Conservation (phyloP, 2,329 filamentous ascomycete species). For the Talaromyces sp. region DNA sequence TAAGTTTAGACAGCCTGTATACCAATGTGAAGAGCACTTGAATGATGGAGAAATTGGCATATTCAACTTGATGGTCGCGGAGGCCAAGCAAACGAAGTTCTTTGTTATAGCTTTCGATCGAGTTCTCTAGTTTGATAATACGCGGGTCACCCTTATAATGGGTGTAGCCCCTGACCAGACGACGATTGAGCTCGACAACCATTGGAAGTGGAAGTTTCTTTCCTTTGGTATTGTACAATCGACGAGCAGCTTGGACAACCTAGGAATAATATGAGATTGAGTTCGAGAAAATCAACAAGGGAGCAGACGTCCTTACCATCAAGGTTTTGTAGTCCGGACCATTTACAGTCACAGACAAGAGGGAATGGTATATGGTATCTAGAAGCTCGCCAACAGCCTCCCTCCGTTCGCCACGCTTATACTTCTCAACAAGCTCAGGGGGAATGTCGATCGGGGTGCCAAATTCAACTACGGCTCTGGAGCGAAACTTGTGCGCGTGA, state of each 20-base stretch:
- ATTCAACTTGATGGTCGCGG: slow-evolving; percentile 90
- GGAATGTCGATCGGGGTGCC: slow-evolving; percentile 84
- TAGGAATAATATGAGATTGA: slow-evolving; percentile 20
- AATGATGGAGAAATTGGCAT: slow-evolving; percentile 75
- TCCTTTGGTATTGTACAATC: slow-evolving; percentile 89
- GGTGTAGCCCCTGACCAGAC: slow-evolving; percentile 85
- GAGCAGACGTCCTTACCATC: slow-evolving; percentile 54
- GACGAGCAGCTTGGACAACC: slow-evolving; percentile 87
- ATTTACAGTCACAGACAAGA: slow-evolving; percentile 85
- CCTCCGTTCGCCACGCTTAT: slow-evolving; percentile 74
- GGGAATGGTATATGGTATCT: slow-evolving; percentile 78
- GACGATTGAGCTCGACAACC: slow-evolving; percentile 89
- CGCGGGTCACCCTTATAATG: slow-evolving; percentile 87
- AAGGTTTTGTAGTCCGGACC: slow-evolving; percentile 93
- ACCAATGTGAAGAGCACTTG: slow-evolving; percentile 72
- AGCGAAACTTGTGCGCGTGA: slow-evolving; percentile 96
- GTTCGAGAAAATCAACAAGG: not conserved
- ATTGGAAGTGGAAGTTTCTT: slow-evolving; percentile 90
- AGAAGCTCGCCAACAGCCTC: slow-evolving; percentile 83
- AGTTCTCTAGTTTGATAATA: slow-evolving; percentile 68
- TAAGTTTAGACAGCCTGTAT: slow-evolving; percentile 74
- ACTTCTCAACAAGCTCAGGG: slow-evolving; percentile 75
- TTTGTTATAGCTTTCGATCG: slow-evolving; percentile 80
- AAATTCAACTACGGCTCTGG: slow-evolving; percentile 91
- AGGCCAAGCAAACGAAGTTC: slow-evolving; percentile 80